phyloP scores from a whole-genome alignment of 1,139 yeast genomes.

The Debaryomyces coudertii region DNA sequence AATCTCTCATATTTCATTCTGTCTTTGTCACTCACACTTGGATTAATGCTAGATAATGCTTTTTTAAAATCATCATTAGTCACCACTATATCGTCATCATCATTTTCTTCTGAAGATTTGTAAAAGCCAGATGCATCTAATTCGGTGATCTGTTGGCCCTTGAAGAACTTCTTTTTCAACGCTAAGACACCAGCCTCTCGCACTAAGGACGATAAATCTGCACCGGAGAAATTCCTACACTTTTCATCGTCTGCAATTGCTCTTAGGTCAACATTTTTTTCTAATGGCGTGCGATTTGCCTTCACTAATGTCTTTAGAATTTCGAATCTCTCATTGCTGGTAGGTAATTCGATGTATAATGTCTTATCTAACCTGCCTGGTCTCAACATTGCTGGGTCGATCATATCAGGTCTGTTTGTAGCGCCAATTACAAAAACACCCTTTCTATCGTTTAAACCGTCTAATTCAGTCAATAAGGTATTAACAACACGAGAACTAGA shows the following conservation, averaged over 20 bases:
- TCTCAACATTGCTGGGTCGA: conserved; percentile 96
- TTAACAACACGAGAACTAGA: conserved; percentile 94
- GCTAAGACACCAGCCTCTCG: conserved; percentile 93
- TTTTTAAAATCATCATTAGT: conserved; percentile 64
- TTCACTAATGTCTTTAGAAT: conserved; percentile 76
- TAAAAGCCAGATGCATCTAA: conserved; percentile 50
- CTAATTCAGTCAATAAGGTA: conserved; percentile 89
- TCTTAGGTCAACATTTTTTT: conserved; percentile 60
- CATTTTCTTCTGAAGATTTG: conserved; percentile 33
- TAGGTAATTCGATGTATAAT: conserved; percentile 86
- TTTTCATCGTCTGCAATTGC: conserved; percentile 72
- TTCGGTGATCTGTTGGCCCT: conserved; percentile 50
- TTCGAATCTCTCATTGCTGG: conserved; percentile 73
- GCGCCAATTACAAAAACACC: conserved; percentile 97
- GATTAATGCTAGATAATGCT: conserved; percentile 78
- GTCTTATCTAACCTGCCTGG: conserved; percentile 97
- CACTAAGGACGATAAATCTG: conserved; percentile 88
- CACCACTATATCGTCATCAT: conserved; percentile 51
- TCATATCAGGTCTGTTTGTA: conserved; percentile 97
- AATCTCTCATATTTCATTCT: conserved; percentile 72
- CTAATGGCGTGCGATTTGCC: conserved; percentile 76
- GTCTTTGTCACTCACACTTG: conserved; percentile 89
- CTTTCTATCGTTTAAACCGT: conserved; percentile 88
- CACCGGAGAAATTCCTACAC: conserved; percentile 92
- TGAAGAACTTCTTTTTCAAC: conserved; percentile 69